Base-by-base conservation (phyloP, 129 eudicot species). In the Glebionis coronaria region DNA sequence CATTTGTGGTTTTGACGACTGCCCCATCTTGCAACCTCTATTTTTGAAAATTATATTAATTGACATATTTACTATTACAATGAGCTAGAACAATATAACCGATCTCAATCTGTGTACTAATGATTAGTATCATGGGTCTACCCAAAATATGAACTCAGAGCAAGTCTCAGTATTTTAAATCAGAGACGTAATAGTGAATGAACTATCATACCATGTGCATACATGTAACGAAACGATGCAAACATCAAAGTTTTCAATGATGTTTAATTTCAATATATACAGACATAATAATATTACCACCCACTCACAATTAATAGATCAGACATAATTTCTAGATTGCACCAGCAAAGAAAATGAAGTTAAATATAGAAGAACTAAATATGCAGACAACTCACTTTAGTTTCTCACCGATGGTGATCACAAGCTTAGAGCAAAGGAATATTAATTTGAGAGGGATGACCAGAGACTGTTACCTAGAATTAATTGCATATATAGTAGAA, bases 1-100 rank as follows among this genome's bases (percentile, higher is more conserved):
- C 42, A 35, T 35, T 35, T 35, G 2, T 7, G 42, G 42, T 35
- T 35, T 35, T 35, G 42, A 7, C 40, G 9, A 35, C 42, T 35
- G 10, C 42, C n/a, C 60, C 60, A 55, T 55, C 60, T 55, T 55
- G 60, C 60, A 25, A 55, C 60, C 60, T 55, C 60, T 55, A 10
- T 28, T 28, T 6, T 9, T 35, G 42, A 35, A 35, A 35, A 35
- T 35, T 35, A 55, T 3, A 55, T 20, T 10, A 13, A 55, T 55
- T 53, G 58, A 53, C 13, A 18, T 21, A 52, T 18, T 18, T 12
- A 53, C 12, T 18, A 8, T 51, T 53, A 53, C 58, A 18, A 21
- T n/a, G 56, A 29, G 15, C 59, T 16, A 53, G 12, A 53, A 11
- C n/a, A 10, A 20, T 55, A 55, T 55, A 10, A 35, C 42, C 42